Evolutionary conservation across 805 yeast species (phyloP), one percentile per base, ranked within the genome.

Genomic region (Clavispora carvajalis): DNA sequence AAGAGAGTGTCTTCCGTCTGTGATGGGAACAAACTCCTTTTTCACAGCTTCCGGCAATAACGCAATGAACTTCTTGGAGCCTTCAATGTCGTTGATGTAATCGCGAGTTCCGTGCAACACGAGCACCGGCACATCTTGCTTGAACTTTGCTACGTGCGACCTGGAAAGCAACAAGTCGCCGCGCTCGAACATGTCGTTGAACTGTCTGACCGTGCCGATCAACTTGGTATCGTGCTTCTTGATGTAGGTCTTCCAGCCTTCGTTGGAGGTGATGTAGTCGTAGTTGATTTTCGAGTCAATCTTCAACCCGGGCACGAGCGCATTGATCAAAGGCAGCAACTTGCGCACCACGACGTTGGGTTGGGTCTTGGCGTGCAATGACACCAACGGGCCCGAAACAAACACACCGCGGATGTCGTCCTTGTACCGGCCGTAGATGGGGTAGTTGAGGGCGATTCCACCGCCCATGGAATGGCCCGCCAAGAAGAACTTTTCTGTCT

Each of bases 381-480:
- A 42, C 29, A 85, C 66, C 45, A 81, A 68, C 1, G 95, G 95
- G 1, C 80, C 88, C 24, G 73, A 63, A 0, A 67, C 73, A 29
- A 73, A 59, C 33, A 76, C 69, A 0, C 77, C 77, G 24, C 65
- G 60, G 19, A 85, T 44, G 15, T 67, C 50, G 21, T 72, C 68
- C 34, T 61, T 67, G 52, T 70, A 61, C 43, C 65, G 73, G 2
- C 90, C 90, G 23, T 56, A 54, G 26, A 77, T 68, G 3, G 76
- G 79, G 55, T 85, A 84, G 57, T 80, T 81, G 42, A 85, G 62
- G 0, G 65, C 66, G 37, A 85, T 77, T 0, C 83, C 90, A 16
- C 91, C 91, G 37, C 95, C 95, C 90, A 85, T 83, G 8, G 89
- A 83, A 48, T 80, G 87, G 1, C 91, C 89, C 53, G 74, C 65